phyloP scores from a whole-genome alignment of 371 early-diverging fungal species.

The Blastocladiella emersonii region DNA sequence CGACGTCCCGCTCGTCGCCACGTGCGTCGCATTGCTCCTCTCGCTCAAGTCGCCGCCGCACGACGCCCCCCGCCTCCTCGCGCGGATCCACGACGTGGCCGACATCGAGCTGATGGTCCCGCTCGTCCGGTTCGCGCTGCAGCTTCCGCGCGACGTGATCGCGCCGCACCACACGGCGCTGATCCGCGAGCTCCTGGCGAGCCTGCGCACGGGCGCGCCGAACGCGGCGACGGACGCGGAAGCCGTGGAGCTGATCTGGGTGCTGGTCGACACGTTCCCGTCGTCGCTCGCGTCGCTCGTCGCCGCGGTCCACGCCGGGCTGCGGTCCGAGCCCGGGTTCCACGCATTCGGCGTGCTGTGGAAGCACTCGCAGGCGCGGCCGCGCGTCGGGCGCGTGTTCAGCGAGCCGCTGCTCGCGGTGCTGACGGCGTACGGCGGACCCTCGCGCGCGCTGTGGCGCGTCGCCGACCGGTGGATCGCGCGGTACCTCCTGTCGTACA shows the following conservation, averaged over 20 bases:
- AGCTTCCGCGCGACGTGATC: not conserved
- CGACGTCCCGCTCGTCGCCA: too few relatives aligned
- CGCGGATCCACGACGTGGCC: too few relatives aligned
- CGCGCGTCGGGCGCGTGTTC: not conserved
- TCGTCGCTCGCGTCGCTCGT: not conserved
- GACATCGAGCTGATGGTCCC: too few relatives aligned
- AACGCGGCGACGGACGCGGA: not conserved
- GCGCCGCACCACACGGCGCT: not conserved
- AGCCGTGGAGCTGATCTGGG: not conserved
- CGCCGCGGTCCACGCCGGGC: slow-evolving; percentile 11
- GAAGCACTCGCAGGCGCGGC: slow-evolving; percentile 34
- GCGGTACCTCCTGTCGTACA: not conserved
- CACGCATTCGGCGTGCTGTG: slow-evolving; percentile 59
- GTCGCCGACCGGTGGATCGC: not conserved
- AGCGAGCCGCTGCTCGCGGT: not conserved
- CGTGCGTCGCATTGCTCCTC: too few relatives aligned
- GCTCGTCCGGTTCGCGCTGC: not conserved
- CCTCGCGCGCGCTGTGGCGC: not conserved
- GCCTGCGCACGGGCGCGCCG: not conserved
- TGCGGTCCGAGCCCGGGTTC: slow-evolving; percentile 8
- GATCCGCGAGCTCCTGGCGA: not conserved
- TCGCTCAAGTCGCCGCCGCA: too few relatives aligned
- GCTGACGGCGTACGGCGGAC: not conserved
- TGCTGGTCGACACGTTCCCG: not conserved
- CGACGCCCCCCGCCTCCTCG: too few relatives aligned